Percentiles rank a stretch among this genome's conserved stretches.
These are phyloP conservation scores for Suillus tomentosus DNA, from an alignment of 768 basidiomycete species.

Conservation along the genomic window DNA sequence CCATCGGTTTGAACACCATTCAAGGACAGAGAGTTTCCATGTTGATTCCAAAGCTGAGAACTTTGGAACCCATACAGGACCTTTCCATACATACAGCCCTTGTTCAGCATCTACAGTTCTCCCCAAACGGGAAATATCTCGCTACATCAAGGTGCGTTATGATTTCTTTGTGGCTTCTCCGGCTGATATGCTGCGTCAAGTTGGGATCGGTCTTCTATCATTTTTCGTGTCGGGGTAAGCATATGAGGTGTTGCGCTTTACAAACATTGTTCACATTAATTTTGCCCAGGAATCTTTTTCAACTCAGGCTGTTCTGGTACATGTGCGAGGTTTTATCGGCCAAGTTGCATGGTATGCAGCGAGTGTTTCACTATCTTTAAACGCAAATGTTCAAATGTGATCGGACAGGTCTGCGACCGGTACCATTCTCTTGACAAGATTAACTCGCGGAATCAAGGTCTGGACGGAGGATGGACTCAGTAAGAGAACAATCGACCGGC, in stretches of 20 bases:
- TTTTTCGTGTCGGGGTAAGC: conserved; percentile 50
- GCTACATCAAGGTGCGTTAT: conserved; percentile 51
- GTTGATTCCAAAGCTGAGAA: conserved; percentile 45
- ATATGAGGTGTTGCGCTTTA: conserved; percentile 6
- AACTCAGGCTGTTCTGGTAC: conserved; percentile 50
- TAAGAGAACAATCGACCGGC: conserved; percentile 50
- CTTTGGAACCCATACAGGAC: conserved; percentile 42
- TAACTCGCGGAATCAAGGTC: conserved; percentile 51
- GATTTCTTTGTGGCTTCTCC: conserved; percentile 5
- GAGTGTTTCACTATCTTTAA: conserved; percentile 1
- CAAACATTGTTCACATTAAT: conserved; percentile 20
- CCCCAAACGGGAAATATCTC: conserved; percentile 53
- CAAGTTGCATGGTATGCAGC: conserved; percentile 51
- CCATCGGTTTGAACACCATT: conserved; percentile 37
- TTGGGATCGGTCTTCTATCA: conserved; percentile 54
- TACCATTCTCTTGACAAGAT: conserved; percentile 46
- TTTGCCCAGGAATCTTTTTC: conserved; percentile 41
- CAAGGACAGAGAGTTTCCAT: conserved; percentile 42
- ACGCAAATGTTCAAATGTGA: conserved; percentile 13
- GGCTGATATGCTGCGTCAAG: conserved; percentile 26
- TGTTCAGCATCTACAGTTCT: conserved; percentile 56
- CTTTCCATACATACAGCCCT: conserved; percentile 49
- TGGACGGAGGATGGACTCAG: conserved; percentile 61
- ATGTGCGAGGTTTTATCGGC: conserved; percentile 53
- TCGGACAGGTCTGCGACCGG: conserved; percentile 49